Evolutionary conservation across 2,329 filamentous ascomycete genomes (phyloP), one percentile per base, ranked within the genome.

Genomic region (Uncinocarpus reesii): DNA sequence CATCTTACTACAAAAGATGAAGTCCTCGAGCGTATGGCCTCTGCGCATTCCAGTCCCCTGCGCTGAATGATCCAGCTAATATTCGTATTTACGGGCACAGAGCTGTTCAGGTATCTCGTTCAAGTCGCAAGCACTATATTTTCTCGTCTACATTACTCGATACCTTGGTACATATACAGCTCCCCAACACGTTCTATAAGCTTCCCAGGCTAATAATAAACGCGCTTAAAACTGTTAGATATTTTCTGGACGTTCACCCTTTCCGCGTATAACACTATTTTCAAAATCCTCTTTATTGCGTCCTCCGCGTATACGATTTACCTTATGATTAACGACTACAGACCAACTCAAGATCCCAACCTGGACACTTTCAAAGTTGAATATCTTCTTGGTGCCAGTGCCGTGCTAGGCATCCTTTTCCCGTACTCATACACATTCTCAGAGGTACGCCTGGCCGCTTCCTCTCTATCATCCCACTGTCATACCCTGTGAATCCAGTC

Each of bases 81-180:
- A 18, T 3, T 40, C 24, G 5, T 36, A 3, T 7, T 15, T 11
- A 2, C 36, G 18, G 7, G 11, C 48, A n/a, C 64, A 95, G 90
- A 95, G 89, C 75, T 95, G 89, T 66, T 83, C 90, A 35, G 92
- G 92, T 59, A 90, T 98, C 69, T 98, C 92, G 13, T 96, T 98
- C 78, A 98, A 98, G 68, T 95, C 90, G 53, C 92, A 98, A 76
- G 86, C 83, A 43, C 78, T 98, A 49, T 98, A 98, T 70, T 75
- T 96, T 57, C 72, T 95, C 37, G 92, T 98, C 60, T 98, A 98
- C 69, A 65, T 93, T 36, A 94, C 89, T 53, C 80, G 92, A 63
- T 98, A 98, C 69, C 78, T 98, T 54, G 84, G 84, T 86, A 71
- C 28, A 34, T 20, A n/a, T 15, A n/a, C 26, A 11, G 16, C 42